Base-by-base conservation (phyloP, 2,329 filamentous ascomycete genomes). In the Cyphellophora europaea region DNA sequence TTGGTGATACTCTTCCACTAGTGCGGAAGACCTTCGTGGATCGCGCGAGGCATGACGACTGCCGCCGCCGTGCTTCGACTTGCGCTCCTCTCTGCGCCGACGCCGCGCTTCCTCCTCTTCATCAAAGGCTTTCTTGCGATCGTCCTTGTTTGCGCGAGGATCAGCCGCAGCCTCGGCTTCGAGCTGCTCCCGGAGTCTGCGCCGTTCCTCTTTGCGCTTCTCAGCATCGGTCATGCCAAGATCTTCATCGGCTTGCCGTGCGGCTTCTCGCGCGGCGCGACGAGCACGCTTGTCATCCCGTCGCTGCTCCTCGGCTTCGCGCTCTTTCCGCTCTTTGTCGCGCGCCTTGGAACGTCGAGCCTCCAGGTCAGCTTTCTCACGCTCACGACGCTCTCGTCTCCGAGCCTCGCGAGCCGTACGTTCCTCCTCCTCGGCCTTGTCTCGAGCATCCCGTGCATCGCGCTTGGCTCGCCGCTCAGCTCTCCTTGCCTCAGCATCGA, bases 401-500 rank as follows among this genome's bases (percentile, higher is more conserved):
- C 23, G 55, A 51, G 40, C 52, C 49, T 34, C 57, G 51, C 32
- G 54, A 47, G 42, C 50, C 39, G 43, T 51, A 52, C 41, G 49
- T 37, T 60, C 52, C 10, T 41, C 48, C 41, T 54, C 59, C 42
- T 60, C 57, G 17, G 55, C 59, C 39, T 60, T 51, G 33, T 64
- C 59, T 12, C 59, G 54, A 30, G 53, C 52, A 25, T 25, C 30
- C 15, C 30, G 27, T 16, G 10, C 27, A 41, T 63, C 48, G 45
- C 69, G 70, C 33, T 66, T 70, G 2, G 74, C 69, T 37, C 70
- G 71, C n/a, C 79, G 74, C 37, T 76, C 75, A 18, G 73, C 74
- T 29, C 69, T 70, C 31, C 75, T 71, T 14, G 71, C 74, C 53
- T 82, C 79, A 16, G 67, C 63, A 10, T 79, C 74, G 18, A 67